Evolutionary conservation across 1,284 basidiomycete species (phyloP), one percentile per base, ranked within the genome.

Genomic region (Cystobasidium pallidum): DNA sequence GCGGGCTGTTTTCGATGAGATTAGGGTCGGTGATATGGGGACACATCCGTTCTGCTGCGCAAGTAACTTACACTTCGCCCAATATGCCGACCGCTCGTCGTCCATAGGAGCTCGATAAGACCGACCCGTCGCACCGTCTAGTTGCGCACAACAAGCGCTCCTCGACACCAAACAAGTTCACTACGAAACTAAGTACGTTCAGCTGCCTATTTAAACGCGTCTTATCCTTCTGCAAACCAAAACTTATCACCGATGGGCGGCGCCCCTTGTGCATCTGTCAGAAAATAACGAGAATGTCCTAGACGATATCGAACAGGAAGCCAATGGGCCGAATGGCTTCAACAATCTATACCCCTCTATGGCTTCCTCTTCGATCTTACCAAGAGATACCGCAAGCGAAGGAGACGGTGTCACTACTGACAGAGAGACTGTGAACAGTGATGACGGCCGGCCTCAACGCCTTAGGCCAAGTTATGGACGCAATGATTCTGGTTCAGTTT

Each of bases 91-190:
- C 15, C 24, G 21, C 1, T 10, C 21, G 0, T 17, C 62, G 26
- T 49, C 2, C 13, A 3, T 75, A 77, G 75, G 72, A 68, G 24
- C 52, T 72, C 47, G 77, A 78, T 51, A 58, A 59, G 8, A 75
- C 75, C 13, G 78, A 77, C 52, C 77, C 78, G 0, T 64, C 77
- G 2, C 68, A 72, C 1, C 78, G 75, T 2, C 71, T 78, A 21
- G 75, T 76, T 41, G 75, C 78, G 24, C 77, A 78, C 73, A 78
- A 78, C 64, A 76, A 75, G 30, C 74, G 13, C 36, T 47, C 30
- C 70, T 73, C 55, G 13, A 52, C 49, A 36, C 59, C 58, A 57
- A 64, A 64, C 51, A 51, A 55, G 21, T 71, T 54, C 39, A 63
- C 59, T 19, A 71, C 68, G 21, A 71, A 71, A 51, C 34, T 71